Evolutionary conservation across 164 flowering plant species (phyloP).

Genomic region (Umbilicus rupestris): DNA sequence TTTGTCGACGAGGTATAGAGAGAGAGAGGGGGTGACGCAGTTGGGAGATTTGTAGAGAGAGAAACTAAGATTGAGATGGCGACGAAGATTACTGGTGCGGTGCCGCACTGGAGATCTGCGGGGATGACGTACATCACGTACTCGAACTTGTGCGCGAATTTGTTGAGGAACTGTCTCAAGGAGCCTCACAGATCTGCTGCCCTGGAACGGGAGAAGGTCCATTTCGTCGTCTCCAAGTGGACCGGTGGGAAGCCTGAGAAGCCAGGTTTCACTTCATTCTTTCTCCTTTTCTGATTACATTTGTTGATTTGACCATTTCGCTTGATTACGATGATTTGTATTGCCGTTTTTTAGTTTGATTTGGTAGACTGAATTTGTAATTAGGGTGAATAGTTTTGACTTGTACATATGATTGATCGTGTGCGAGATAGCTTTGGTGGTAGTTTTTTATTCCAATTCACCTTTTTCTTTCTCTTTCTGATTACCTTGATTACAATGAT

Average conservation of each 20-base stretch:
- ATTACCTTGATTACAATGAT: no score
- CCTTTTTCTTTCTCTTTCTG: no score
- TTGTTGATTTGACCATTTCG: neutral
- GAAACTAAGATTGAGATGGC: slow-evolving; percentile 28
- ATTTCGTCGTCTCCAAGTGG: slow-evolving; percentile 80
- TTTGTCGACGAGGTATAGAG: no score
- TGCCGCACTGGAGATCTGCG: slow-evolving; percentile 91
- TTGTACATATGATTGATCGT: no score
- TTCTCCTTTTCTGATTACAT: neutral
- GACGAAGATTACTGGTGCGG: slow-evolving; percentile 47
- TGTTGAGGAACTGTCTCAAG: slow-evolving; percentile 80
- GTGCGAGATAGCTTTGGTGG: no score
- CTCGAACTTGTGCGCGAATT: slow-evolving; percentile 85
- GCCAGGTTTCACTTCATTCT: slow-evolving; percentile 32
- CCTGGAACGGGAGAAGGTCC: slow-evolving; percentile 76
- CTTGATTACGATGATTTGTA: neutral
- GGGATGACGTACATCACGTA: slow-evolving; percentile 95
- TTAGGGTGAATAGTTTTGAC: no score
- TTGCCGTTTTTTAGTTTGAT: neutral
- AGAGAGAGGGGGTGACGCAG: no score
- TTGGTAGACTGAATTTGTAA: no score
- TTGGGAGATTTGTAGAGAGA: no score
- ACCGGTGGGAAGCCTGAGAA: slow-evolving; percentile 58
- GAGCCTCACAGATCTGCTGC: slow-evolving; percentile 77
- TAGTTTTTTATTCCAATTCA: no score